Percentiles rank a stretch among this genome's conserved stretches.
phyloP scores from a whole-genome alignment of 768 basidiomycete genomes.

The Rhizopogon vesiculosus region DNA sequence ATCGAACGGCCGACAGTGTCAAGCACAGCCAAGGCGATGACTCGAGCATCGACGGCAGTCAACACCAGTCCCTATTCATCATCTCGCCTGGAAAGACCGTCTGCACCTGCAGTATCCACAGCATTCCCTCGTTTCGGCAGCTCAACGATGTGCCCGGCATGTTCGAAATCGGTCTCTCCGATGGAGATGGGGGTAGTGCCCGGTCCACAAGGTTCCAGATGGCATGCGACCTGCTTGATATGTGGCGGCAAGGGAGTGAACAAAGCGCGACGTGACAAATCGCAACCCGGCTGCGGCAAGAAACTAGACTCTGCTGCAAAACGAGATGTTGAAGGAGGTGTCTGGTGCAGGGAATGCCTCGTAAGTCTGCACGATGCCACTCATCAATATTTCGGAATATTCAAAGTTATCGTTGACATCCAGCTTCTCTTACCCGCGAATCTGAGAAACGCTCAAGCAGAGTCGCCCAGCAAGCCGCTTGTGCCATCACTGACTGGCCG shows the following conservation, averaged over 20 bases:
- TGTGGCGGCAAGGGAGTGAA: slow-evolving; percentile 65
- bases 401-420: slow-evolving; percentile 6
- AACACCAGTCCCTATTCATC: slow-evolving; percentile 18
- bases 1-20: slow-evolving; percentile 10
- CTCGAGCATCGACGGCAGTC: slow-evolving; percentile 8
- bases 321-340: slow-evolving; percentile 57
- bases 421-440: slow-evolving; percentile 54
- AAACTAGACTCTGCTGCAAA: slow-evolving; percentile 80
- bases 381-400: not conserved
- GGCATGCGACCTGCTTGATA: slow-evolving; percentile 75
- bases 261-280: slow-evolving; percentile 44
- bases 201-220: slow-evolving; percentile 76
- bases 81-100: slow-evolving; percentile 25
- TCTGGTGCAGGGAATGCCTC: slow-evolving; percentile 84
- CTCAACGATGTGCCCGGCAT: slow-evolving; percentile 66
- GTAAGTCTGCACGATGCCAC: slow-evolving; percentile 36
- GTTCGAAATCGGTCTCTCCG: slow-evolving; percentile 63
- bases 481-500: slow-evolving; percentile 41
- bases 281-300: slow-evolving; percentile 77
- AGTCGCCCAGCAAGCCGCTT: slow-evolving; percentile 49
- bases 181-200: slow-evolving; percentile 87
- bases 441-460: slow-evolving; percentile 42
- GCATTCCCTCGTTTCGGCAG: slow-evolving; percentile 28
- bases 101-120: slow-evolving; percentile 11
- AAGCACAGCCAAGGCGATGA: not conserved